A percentile compares a stretch with the other conserved stretches of the same genome.
These are phyloP conservation scores for Ampelomyces quisqualis DNA, from an alignment of 2,329 filamentous ascomycete genomes.

Conservation along the genomic window DNA sequence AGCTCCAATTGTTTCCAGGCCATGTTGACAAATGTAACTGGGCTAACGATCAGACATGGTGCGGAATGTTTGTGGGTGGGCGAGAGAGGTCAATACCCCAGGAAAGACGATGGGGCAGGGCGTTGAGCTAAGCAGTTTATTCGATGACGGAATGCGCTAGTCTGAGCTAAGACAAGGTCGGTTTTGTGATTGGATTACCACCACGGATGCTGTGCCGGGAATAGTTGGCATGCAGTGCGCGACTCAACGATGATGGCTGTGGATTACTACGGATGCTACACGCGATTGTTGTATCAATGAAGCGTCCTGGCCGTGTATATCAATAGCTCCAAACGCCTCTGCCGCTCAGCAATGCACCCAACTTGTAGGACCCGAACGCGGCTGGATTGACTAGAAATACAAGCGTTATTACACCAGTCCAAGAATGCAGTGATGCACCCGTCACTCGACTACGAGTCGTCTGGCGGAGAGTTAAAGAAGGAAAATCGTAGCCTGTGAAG, in stretches of 20 bases:
- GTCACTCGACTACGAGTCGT: conserved; percentile 30
- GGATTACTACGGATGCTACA: neutral
- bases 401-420: conserved; percentile 34
- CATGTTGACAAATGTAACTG: too few relatives aligned
- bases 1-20: conserved; percentile 50
- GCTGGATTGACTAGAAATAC: conserved; percentile 39
- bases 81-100: conserved; percentile 2
- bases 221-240: neutral
- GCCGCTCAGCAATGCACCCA: conserved; percentile 32
- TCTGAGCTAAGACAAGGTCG: too few relatives aligned
- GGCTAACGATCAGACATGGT: neutral
- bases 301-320: conserved; percentile 11
- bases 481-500: conserved; percentile 44
- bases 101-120: too few relatives aligned
- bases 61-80: neutral
- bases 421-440: conserved; percentile 18
- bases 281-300: conserved; percentile 6
- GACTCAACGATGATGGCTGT: neutral
- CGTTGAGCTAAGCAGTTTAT: too few relatives aligned
- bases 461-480: conserved; percentile 43
- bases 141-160: too few relatives aligned
- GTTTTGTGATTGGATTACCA: neutral
- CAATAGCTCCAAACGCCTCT: conserved; percentile 27
- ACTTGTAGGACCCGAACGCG: conserved; percentile 23
- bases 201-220: too few relatives aligned